These are phyloP conservation scores for Hirsutella thompsonii DNA, from an alignment of 2,329 filamentous ascomycete species.

Conservation along the genomic window DNA sequence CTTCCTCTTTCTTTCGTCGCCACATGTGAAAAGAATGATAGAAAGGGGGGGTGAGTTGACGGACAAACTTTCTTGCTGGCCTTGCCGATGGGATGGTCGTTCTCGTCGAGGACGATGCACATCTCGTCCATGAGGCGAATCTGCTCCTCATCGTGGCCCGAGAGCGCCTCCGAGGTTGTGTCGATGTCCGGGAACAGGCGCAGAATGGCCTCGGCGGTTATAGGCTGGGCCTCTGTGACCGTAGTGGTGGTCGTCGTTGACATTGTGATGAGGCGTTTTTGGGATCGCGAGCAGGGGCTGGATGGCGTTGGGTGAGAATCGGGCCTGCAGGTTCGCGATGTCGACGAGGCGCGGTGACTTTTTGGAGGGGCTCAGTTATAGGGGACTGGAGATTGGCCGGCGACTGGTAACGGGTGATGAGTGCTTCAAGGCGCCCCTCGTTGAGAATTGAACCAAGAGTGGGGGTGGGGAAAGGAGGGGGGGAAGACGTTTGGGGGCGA, in stretches of 20 bases:
- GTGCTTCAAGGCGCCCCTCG: too few species aligned
- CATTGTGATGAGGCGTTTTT: background rate
- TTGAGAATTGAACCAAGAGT: too few species aligned
- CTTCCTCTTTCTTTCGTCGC: too few species aligned
- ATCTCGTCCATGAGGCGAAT: conserved; percentile 98
- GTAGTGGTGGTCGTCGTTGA: conserved; percentile 18
- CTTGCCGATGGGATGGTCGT: conserved; percentile 87
- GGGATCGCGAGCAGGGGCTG: background rate
- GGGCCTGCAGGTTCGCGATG: background rate
- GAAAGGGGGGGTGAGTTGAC: too few species aligned
- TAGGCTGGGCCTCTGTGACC: conserved; percentile 40
- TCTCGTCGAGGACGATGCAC: conserved; percentile 89
- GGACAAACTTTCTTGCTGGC: conserved; percentile 96
- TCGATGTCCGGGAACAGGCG: conserved; percentile 78
- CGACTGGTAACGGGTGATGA: too few species aligned
- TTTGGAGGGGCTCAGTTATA: too few species aligned
- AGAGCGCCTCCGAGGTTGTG: conserved; percentile 59
- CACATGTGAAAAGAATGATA: too few species aligned
- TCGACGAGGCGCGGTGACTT: too few species aligned
- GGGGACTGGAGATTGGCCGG: too few species aligned
- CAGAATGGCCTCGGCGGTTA: conserved; percentile 77
- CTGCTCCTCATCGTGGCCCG: conserved; percentile 93
- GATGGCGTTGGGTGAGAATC: background rate
- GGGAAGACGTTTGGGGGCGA: too few species aligned
- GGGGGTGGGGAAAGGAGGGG: too few species aligned